Evolutionary conservation across 2,329 filamentous ascomycete species (phyloP).

Genomic region (Penicillium digitatum): DNA sequence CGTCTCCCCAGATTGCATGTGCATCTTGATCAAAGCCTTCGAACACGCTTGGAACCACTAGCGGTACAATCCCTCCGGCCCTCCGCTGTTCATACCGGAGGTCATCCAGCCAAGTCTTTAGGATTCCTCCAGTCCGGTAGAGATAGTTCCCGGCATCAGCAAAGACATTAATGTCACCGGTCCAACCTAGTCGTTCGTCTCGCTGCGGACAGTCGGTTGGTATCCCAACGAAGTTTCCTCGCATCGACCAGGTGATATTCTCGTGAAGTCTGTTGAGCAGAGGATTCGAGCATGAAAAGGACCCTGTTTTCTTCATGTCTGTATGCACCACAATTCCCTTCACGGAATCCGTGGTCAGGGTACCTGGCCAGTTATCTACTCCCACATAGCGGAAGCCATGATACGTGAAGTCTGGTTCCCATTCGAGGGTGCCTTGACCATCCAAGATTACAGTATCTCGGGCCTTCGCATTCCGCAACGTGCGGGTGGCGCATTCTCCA

Average conservation of each 20-base stretch:
- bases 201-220: constrained; percentile 58
- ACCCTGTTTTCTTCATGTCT: constrained; percentile 35
- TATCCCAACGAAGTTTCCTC: constrained; percentile 56
- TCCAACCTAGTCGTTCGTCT: constrained; percentile 55
- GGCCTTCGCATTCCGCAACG: too few species aligned
- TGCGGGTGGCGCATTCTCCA: too few species aligned
- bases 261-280: constrained; percentile 53
- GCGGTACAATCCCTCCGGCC: too few species aligned
- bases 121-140: constrained; percentile 47
- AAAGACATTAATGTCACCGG: constrained; percentile 51
- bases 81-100: constrained; percentile 25
- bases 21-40: neutral
- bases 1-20: constrained; percentile 42
- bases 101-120: too few species aligned
- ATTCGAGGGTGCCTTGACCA: neutral
- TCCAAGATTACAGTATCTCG: too few species aligned
- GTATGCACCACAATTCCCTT: neutral
- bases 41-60: constrained; percentile 29
- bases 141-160: constrained; percentile 51
- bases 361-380: neutral
- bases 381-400: neutral
- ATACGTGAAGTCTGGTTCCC: neutral
- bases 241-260: constrained; percentile 56
- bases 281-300: constrained; percentile 51
- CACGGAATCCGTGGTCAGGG: neutral